phyloP scores from a whole-genome alignment of 2,329 filamentous ascomycete genomes.

The Colletotrichum plurivorum region DNA sequence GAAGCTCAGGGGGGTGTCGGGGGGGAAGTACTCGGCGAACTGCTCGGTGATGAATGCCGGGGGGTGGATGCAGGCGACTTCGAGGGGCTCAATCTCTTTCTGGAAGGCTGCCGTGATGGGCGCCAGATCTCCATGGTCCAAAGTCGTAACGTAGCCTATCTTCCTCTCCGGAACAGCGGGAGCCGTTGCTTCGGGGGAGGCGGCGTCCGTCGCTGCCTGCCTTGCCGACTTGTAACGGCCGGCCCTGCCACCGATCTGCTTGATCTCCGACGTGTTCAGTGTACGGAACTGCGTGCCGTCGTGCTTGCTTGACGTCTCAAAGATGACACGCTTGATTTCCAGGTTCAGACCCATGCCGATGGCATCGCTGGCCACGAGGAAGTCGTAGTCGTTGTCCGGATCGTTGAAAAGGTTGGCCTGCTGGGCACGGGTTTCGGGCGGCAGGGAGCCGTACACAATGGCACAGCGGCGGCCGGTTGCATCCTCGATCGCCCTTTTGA shows the following conservation, averaged over 20 bases:
- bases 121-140: conserved; percentile 78
- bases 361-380: conserved; percentile 92
- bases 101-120: conserved; percentile 75
- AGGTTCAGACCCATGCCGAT: conserved; percentile 98
- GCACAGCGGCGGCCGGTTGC: conserved; percentile 85
- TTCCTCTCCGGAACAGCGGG: conserved; percentile 51
- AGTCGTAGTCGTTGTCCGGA: conserved; percentile 95
- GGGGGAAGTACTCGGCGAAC: conserved; percentile 87
- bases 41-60: conserved; percentile 79
- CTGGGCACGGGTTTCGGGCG: conserved; percentile 91
- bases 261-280: conserved; percentile 83
- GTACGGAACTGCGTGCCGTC: conserved; percentile 70
- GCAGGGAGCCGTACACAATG: conserved; percentile 92
- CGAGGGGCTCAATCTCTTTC: conserved; percentile 75
- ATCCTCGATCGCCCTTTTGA: conserved; percentile 84
- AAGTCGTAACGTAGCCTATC: conserved; percentile 82
- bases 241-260: conserved; percentile 94
- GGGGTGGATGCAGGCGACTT: conserved; percentile 80
- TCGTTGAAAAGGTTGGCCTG: conserved; percentile 97
- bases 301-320: conserved; percentile 83
- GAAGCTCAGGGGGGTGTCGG: conserved; percentile 85
- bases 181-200: neutral
- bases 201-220: conserved; percentile 57
- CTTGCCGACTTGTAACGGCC: conserved; percentile 85
- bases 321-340: conserved; percentile 90